phyloP scores from a whole-genome alignment of 2,329 filamentous ascomycete species.

The Xylaria hypoxylon region DNA sequence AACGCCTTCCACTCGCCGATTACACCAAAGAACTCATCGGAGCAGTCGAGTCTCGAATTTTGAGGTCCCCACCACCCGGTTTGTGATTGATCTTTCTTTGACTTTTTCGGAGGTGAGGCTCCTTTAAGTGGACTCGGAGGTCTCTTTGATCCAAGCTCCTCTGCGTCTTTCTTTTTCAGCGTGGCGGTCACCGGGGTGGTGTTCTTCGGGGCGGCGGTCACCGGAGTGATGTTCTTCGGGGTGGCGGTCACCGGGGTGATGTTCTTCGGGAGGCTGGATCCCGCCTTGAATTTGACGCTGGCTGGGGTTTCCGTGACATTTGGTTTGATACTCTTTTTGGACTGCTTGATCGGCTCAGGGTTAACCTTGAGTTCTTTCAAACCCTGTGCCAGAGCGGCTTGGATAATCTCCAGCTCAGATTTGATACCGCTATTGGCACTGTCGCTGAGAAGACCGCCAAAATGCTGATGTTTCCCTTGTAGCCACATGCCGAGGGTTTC shows the following conservation, averaged over 20 bases:
- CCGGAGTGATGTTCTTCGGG: neutral
- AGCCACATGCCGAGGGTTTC: constrained; percentile 20
- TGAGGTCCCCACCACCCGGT: constrained; percentile 35
- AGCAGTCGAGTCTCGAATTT: constrained; percentile 27
- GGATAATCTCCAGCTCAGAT: constrained; percentile 2
- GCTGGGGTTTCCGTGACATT: too few relatives aligned
- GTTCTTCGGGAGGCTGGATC: too few relatives aligned
- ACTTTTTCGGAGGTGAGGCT: constrained; percentile 8
- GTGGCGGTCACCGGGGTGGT: too few relatives aligned
- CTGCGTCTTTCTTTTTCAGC: too few relatives aligned
- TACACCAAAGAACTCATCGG: constrained; percentile 24
- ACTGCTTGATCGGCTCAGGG: too few relatives aligned
- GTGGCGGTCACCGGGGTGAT: neutral
- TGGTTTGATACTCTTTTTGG: neutral
- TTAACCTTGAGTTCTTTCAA: neutral
- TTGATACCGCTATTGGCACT: neutral
- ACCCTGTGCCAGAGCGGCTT: neutral
- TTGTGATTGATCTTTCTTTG: neutral
- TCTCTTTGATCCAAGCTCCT: too few relatives aligned
- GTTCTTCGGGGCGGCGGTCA: too few relatives aligned
- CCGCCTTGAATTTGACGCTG: neutral
- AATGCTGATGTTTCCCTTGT: neutral
- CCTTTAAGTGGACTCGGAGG: too few relatives aligned
- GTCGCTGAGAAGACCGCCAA: neutral
- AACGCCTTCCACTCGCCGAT: constrained; percentile 30